phyloP scores from a whole-genome alignment of 2,329 filamentous ascomycete species.

The Aplosporella prunicola region DNA sequence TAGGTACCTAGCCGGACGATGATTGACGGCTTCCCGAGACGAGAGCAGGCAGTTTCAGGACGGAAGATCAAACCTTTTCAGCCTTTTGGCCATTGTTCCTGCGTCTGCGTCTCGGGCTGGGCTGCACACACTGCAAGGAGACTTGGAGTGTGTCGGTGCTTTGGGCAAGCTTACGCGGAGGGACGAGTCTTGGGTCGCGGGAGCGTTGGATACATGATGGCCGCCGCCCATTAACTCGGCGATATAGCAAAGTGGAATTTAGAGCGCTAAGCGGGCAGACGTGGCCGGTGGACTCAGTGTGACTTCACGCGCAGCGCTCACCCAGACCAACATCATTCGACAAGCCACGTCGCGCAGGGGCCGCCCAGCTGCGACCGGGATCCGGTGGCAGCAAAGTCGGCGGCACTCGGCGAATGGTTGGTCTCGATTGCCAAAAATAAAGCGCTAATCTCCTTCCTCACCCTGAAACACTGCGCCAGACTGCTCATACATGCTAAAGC shows the following conservation, averaged over 20 bases:
- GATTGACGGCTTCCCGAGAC: conserved; percentile 9
- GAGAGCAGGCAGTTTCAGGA: conserved; percentile 8
- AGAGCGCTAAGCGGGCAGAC: too few species aligned
- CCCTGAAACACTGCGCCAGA: conserved; percentile 10
- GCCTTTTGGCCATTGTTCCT: conserved; percentile 5
- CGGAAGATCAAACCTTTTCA: conserved; percentile 12
- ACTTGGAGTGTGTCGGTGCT: too few species aligned
- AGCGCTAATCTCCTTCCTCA: conserved; percentile 12
- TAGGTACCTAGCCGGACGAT: too few species aligned
- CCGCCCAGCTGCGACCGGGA: conserved; percentile 7
- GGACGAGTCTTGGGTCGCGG: too few species aligned
- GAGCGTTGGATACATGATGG: too few species aligned
- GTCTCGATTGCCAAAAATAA: too few species aligned
- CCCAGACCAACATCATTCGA: conserved; percentile 9
- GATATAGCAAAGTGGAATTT: too few species aligned
- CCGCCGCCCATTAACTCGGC: too few species aligned
- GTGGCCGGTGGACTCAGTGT: conserved; percentile 4
- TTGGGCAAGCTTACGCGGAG: too few species aligned
- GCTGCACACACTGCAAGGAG: too few species aligned
- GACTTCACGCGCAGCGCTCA: conserved; percentile 1
- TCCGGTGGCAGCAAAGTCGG: conserved; percentile 3
- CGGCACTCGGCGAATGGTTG: neutral
- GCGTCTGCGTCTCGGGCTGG: conserved; percentile 4
- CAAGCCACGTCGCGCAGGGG: conserved; percentile 9
- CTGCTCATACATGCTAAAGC: conserved; percentile 11